These are phyloP conservation scores for Marchantia paleacea DNA, from an alignment of 225 moss, liverwort and hornwort genomes.

Conservation along the genomic window DNA sequence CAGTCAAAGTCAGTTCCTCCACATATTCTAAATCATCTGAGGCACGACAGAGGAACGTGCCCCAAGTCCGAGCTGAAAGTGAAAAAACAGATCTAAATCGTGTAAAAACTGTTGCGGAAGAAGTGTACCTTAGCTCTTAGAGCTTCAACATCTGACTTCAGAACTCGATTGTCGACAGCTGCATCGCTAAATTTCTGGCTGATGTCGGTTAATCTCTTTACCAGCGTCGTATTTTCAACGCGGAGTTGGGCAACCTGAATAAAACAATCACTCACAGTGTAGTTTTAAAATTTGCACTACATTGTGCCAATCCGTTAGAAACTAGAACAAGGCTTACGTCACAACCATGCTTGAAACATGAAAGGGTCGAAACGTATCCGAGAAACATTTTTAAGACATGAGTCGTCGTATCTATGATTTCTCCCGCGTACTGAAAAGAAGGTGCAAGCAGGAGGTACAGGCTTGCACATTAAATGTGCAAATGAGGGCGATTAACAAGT, in stretches of 20 bases:
- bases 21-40: not conserved
- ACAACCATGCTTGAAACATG: not conserved
- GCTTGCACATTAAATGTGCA: not conserved
- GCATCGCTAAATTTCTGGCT: constrained; percentile 80
- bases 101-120: not conserved
- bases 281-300: not conserved
- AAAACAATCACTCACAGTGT: constrained; percentile 4
- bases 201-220: constrained; percentile 64
- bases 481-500: not conserved
- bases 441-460: not conserved
- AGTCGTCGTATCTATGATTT: not conserved
- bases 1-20: not conserved
- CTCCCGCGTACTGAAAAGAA: not conserved
- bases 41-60: not conserved
- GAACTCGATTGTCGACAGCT: constrained; percentile 78
- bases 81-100: not conserved
- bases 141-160: constrained; percentile 84
- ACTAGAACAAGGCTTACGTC: not conserved
- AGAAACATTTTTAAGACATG: not conserved
- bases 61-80: not conserved
- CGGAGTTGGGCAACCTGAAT: constrained; percentile 72
- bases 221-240: constrained; percentile 62
- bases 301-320: not conserved
- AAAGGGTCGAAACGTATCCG: not conserved
- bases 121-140: constrained; percentile 67